A percentile compares a stretch with the other conserved stretches of the same genome.
These are phyloP conservation scores for Cladosporium halotolerans DNA, from an alignment of 2,329 filamentous ascomycete species.

Conservation along the genomic window DNA sequence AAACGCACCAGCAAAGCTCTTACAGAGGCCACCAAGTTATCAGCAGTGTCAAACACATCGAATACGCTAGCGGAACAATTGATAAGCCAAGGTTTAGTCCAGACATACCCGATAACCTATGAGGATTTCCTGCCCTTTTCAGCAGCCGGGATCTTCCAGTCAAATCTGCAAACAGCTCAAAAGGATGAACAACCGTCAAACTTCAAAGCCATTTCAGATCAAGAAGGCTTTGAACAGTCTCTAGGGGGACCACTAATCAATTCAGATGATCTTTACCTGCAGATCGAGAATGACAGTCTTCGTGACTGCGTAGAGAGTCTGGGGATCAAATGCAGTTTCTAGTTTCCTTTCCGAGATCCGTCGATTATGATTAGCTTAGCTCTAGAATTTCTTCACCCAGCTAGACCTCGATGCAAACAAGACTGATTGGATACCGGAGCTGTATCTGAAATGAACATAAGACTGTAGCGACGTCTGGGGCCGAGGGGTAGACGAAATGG, in stretches of 20 bases:
- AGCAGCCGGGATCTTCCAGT: not conserved
- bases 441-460: no score
- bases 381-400: no score
- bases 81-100: not conserved
- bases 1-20: not conserved
- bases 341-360: no score
- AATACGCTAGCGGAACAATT: not conserved
- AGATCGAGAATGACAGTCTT: not conserved
- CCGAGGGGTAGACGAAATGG: no score
- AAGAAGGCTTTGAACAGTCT: not conserved
- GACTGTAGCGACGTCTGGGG: no score
- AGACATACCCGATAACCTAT: not conserved
- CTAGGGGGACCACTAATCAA: not conserved
- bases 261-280: not conserved
- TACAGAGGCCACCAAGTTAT: not conserved
- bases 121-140: not conserved
- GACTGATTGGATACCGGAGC: constrained; percentile 30
- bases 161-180: not conserved
- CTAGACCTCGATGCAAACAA: no score
- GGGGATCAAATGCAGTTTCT: not conserved
- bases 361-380: no score
- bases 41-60: no score
- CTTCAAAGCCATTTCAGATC: not conserved
- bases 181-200: not conserved
- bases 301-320: not conserved